Conservation (phyloP, 164 flowering plant genomes). For the Sextonia rubra region DNA sequence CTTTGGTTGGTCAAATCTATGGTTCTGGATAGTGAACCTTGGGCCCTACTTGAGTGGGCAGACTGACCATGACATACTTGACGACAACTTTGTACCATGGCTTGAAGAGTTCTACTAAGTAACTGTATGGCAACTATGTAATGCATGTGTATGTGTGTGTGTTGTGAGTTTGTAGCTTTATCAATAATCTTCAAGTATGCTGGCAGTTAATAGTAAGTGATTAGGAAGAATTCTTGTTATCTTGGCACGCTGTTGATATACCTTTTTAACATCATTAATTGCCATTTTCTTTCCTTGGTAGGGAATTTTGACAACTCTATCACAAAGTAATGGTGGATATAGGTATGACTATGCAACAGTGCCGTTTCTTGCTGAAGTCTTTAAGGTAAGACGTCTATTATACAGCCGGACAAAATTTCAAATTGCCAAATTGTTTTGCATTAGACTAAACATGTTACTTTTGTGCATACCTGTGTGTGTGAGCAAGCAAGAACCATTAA, state of each 20-base stretch:
- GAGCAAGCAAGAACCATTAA: too few species aligned
- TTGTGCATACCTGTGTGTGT: too few species aligned
- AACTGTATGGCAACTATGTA: not conserved
- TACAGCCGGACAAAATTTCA: too few species aligned
- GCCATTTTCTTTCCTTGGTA: slow-evolving; percentile 22
- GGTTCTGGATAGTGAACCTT: too few species aligned
- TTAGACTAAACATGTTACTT: too few species aligned
- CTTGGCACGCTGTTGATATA: not conserved
- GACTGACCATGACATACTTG: too few species aligned
- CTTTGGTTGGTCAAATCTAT: too few species aligned
- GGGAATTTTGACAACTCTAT: slow-evolving; percentile 90
- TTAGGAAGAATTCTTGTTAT: not conserved
- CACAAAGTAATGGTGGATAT: slow-evolving; percentile 79
- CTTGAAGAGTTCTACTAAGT: too few species aligned
- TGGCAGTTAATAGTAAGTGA: not conserved
- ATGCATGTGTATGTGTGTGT: not conserved
- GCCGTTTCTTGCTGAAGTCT: slow-evolving; percentile 95
- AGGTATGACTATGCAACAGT: slow-evolving; percentile 88
- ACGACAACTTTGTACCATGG: too few species aligned
- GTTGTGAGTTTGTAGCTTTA: not conserved
- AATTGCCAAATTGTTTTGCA: too few species aligned
- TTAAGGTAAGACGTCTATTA: slow-evolving; percentile 52
- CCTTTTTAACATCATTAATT: not conserved
- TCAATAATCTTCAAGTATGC: not conserved
- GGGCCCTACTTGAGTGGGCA: too few species aligned